Base-by-base conservation (phyloP, 1,284 basidiomycete genomes). In the Pholiota adiposa region DNA sequence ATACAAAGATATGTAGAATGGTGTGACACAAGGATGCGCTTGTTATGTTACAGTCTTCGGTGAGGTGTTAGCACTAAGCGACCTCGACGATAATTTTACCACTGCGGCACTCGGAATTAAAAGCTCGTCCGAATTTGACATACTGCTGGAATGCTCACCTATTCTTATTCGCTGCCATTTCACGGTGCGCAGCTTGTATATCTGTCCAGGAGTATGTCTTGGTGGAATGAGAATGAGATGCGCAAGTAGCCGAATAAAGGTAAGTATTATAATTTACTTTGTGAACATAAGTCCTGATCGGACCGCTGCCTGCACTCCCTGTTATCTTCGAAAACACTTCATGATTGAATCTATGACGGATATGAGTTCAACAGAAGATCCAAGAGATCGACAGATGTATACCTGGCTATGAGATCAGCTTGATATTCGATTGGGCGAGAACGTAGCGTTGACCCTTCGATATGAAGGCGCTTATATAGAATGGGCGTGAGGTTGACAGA, bases 371-470 rank as follows among this genome's bases (percentile, higher is more conserved):
- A 23, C 56, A 18, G 49, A 21, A n/a, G 21, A 43, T 23, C 4
- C n/a, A 50, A 18, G 53, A 46, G 18, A 55, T 40, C 16, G 16
- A 49, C 43, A 43, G 67, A 54, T 9, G 11, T 16, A 4, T 64
- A 95, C 82, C 84, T 82, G 50, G 81, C 73, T 52, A 97, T 85
- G 33, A 98, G 79, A 16, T 91, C 81, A 4, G 85, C 80, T 75
- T 98, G 96, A 74, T 98, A 98, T 62, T 85, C 82, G 29, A 83
- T 71, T n/a, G 85, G 83, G 51, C 94, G 86, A 21, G 90, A 89
- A 38, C 96, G 88, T 41, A 98, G 79, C 0, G 94, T 97, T 12
- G 92, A 93, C 21, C 96, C 96, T 74, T 96, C 89, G 56, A 99
- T 89, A 11, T 89, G 87, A 58, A 98, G 83, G 7, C 96, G 88